A percentile compares a stretch with the other conserved stretches of the same genome.
phyloP scores from a whole-genome alignment of 2,329 filamentous ascomycete genomes.

The Rhynchosporium graminicola region DNA sequence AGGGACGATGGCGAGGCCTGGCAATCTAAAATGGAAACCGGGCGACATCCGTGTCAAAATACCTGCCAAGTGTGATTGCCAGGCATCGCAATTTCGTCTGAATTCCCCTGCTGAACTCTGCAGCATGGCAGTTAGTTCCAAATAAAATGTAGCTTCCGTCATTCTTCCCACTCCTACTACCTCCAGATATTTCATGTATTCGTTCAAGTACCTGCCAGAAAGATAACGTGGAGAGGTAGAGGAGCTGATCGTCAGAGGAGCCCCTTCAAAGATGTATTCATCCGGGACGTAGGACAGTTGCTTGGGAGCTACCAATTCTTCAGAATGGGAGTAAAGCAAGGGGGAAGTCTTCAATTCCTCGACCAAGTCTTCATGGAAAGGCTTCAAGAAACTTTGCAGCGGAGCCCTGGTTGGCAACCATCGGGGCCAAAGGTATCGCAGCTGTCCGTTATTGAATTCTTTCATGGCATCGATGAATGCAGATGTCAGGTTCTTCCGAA shows the following conservation, averaged over 20 bases:
- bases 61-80: constrained; percentile 18
- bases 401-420: constrained; percentile 15
- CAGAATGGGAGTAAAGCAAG: constrained; percentile 3
- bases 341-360: not conserved
- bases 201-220: constrained; percentile 9
- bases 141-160: not conserved
- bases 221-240: constrained; percentile 7
- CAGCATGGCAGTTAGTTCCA: not conserved
- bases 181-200: constrained; percentile 9
- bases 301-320: not conserved
- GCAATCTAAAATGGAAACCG: not conserved
- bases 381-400: constrained; percentile 15
- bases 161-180: not conserved
- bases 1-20: constrained; percentile 3
- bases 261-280: constrained; percentile 9
- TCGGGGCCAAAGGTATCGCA: constrained; percentile 17
- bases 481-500: constrained; percentile 3
- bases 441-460: constrained; percentile 13
- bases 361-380: constrained; percentile 9
- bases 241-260: constrained; percentile 10
- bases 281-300: constrained; percentile 1
- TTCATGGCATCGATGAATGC: constrained; percentile 11
- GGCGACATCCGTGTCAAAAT: constrained; percentile 8
- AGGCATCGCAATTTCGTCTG: constrained; percentile 12
- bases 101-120: not conserved